Evolutionary conservation across 371 early-diverging fungal genomes (phyloP), one percentile per base, ranked within the genome.

Genomic region (Chytridiales sp.): DNA sequence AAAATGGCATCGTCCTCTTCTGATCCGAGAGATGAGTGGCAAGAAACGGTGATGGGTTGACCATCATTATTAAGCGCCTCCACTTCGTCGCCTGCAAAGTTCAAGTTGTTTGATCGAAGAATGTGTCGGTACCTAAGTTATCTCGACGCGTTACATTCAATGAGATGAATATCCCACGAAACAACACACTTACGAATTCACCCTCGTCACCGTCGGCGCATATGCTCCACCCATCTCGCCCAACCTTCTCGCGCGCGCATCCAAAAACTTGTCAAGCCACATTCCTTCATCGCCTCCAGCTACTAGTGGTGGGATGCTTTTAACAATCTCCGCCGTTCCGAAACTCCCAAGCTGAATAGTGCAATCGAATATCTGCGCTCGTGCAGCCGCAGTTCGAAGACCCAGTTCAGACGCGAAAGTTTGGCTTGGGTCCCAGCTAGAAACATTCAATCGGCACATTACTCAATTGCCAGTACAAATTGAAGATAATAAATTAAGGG

Each of bases 21-120:
- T n/a, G n/a, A n/a, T n/a, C n/a, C n/a, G n/a, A n/a, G n/a, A n/a
- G n/a, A n/a, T n/a, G n/a, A n/a, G n/a, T n/a, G n/a, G 38, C 65
- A 64, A 19, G 11, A 19, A 15, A 66, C 36, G 17, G 8, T 40
- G 36, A 66, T 56, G 22, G 34, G 38, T 15, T 29, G 5, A 15
- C 66, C 66, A 40, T 60, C 61, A 35, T 66, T 66, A 39, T 66
- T 27, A 22, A 66, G 50, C 19, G 61, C 66, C 19, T 56, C 54
- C 8, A 65, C 48, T 1, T 32, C 15, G 39, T 32, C 30, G 8
- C 31, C 39, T 15, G 5, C 48, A 43, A 59, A 59, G 24, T 36
- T 43, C 21, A 36, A 29, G 11, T 54, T 47, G 1, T 34, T 44
- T 13, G 26, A 31, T 13, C 31, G 13, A 8, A 58, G n/a, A 3